Evolutionary conservation across 225 moss, liverwort and hornwort species (phyloP), one percentile per base, ranked within the genome.

Genomic region (Straminergon stramineum): DNA sequence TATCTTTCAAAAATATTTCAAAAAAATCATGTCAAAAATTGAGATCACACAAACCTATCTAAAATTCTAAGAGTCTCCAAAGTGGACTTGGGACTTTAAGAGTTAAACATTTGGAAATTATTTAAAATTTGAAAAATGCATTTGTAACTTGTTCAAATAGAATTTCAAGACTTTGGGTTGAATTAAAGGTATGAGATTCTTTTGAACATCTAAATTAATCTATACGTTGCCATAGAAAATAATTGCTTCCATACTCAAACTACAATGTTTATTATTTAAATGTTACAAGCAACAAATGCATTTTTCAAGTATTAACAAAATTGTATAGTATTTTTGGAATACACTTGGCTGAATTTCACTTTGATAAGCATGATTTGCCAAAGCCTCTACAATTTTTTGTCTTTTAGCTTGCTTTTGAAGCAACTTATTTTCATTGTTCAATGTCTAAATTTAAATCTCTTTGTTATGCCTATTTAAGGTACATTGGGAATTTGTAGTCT

Each of bases 401-500:
- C 6, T n/a, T 37, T 4, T 37, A 79, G 4, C 5, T 37, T 78
- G 1, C 5, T 79, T n/a, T n/a, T 26, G 1, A 79, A n/a, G 17
- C 0, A 0, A 0, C 17, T 56, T n/a, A 2, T n/a, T 79, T 77
- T 56, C 27, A 17, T n/a, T 27, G 7, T 27, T 5, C 4, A 17
- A 57, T 27, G 2, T 37, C 4, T 16, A n/a, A 16, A 35, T 55
- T 34, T 32, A 11, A 75, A 1, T 5, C n/a, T 28, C 16, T 17
- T 8, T 48, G 28, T 21, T 11, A 39, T 18, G 11, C 0, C 9
- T 11, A 74, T 17, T 45, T 1, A 6, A 74, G 2, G 17, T 45
- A 18, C 48, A 8, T 70, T 39, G 1, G 13, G n/a, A n/a, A n/a
- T n/a, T n/a, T n/a, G n/a, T n/a, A n/a, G n/a, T n/a, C n/a, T n/a